Base-by-base conservation (phyloP, 495 filamentous ascomycete species). In the Penicillium bovifimosum region DNA sequence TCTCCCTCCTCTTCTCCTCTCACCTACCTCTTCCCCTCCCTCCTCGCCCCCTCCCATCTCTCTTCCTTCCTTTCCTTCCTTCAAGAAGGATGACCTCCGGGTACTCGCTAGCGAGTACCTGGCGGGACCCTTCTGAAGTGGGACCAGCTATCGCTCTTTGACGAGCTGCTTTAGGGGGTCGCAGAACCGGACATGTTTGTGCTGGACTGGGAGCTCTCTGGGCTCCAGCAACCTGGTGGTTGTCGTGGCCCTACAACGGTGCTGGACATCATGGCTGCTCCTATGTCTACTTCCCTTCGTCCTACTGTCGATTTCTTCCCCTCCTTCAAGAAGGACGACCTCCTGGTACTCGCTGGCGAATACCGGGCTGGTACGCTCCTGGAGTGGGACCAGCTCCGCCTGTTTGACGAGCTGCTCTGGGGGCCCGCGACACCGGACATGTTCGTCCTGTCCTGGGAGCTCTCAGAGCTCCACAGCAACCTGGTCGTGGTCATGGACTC, bases 191-290 rank as follows among this genome's bases (percentile, higher is more conserved):
- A 39, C 2, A 49, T 49, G 34, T 31, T 11, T 24, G 34, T 49
- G 0, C 1, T 49, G 14, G 2, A 17, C 26, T 4, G 34, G 48
- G 38, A 51, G 16, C 16, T 51, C 16, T 34, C 6, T 13, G 13
- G 6, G 38, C 28, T 43, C 5, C 39, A 43, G 38, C 28, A 29
- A 51, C 38, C 9, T 51, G 17, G 18, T 51, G 17, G 9, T 51
- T 7, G 54, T 56, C n/a, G 35, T 56, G 14, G 32, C 46, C 17
- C 48, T 43, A n/a, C n/a, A n/a, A n/a, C n/a, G n/a, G n/a, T n/a
- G n/a, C n/a, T n/a, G n/a, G n/a, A n/a, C n/a, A n/a, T n/a, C n/a
- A n/a, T n/a, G n/a, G n/a, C n/a, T n/a, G n/a, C n/a, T n/a, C n/a
- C n/a, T n/a, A n/a, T n/a, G n/a, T n/a, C n/a, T n/a, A n/a, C n/a